Percentiles rank a stretch among this genome's conserved stretches.
Evolutionary conservation across 371 early-diverging fungal species (phyloP).

Genomic region (Syncephalastrum monosporum): DNA sequence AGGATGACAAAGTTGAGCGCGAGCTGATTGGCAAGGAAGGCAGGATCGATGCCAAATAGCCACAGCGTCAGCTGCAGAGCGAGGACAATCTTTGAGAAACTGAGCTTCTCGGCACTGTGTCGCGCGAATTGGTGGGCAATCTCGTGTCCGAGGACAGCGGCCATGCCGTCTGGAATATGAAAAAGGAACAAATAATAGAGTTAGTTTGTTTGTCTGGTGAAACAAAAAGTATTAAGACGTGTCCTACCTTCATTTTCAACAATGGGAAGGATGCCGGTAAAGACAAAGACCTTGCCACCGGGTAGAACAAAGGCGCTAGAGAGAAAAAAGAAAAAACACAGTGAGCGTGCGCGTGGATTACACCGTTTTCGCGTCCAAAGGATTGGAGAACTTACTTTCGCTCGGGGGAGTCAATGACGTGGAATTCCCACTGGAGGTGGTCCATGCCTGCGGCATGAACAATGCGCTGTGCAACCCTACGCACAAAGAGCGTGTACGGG

Average conservation of each 20-base stretch:
- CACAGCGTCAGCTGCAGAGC: conserved; percentile 47
- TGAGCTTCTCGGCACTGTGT: conserved; percentile 82
- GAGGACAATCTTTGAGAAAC: conserved; percentile 65
- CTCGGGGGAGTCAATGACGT: conserved; percentile 79
- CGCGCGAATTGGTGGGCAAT: conserved; percentile 83
- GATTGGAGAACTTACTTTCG: conserved; percentile 52
- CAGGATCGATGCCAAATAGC: conserved; percentile 47
- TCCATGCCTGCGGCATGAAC: conserved; percentile 71
- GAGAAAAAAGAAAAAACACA: not conserved
- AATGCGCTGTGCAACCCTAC: conserved; percentile 62
- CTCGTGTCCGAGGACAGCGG: conserved; percentile 91
- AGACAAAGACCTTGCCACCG: conserved; percentile 92
- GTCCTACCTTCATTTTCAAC: conserved; percentile 64
- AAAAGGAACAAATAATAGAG: too few species aligned
- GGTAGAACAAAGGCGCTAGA: conserved; percentile 89
- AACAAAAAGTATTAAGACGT: not conserved
- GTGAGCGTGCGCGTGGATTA: not conserved
- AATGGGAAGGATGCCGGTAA: conserved; percentile 82
- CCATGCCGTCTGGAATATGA: conserved; percentile 68
- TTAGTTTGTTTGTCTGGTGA: too few species aligned
- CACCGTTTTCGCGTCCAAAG: not conserved
- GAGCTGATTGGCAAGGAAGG: conserved; percentile 48
- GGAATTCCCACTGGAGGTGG: conserved; percentile 72
- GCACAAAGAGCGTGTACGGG: conserved; percentile 59
- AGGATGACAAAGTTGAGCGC: conserved; percentile 60